Percentiles rank a stretch among this genome's conserved stretches.
Evolutionary conservation across 306 rosid genomes (phyloP).

Genomic region (Gleditsia sinensis): DNA sequence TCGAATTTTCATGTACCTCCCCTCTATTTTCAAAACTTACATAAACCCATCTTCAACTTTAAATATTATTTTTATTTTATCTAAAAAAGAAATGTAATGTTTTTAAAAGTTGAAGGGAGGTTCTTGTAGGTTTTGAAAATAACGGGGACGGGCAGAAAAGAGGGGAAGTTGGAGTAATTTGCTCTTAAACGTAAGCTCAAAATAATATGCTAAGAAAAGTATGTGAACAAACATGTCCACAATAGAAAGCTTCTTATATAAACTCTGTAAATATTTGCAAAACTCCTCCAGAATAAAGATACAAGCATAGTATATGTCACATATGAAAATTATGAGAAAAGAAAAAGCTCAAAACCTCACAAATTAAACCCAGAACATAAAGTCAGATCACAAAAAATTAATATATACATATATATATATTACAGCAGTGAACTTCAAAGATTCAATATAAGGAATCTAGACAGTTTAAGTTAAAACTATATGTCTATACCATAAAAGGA

Average conservation of each 20-base stretch:
- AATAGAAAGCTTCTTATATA: constrained; percentile 5
- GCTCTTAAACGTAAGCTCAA: not conserved
- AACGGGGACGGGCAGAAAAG: not conserved
- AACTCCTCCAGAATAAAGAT: constrained; percentile 9
- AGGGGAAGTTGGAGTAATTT: not conserved
- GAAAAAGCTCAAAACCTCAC: constrained; percentile 10
- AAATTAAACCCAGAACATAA: not conserved
- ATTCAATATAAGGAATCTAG: too few species aligned
- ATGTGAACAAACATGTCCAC: not conserved
- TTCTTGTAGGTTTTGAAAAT: not conserved
- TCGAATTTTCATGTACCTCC: not conserved
- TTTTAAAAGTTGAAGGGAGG: not conserved
- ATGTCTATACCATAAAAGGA: too few species aligned
- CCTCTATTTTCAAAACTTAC: not conserved
- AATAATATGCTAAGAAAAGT: not conserved
- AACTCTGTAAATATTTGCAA: constrained; percentile 16
- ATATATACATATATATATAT: too few species aligned
- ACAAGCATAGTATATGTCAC: not conserved
- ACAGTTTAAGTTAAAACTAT: too few species aligned
- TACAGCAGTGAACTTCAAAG: too few species aligned
- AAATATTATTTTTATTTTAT: too few species aligned
- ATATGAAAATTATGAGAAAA: not conserved
- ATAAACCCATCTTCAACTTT: not conserved
- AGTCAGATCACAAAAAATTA: not conserved
- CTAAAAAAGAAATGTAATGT: not conserved